A percentile compares a stretch with the other conserved stretches of the same genome.
phyloP scores from a whole-genome alignment of 2,329 filamentous ascomycete genomes.

The Remersonia thermophila region DNA sequence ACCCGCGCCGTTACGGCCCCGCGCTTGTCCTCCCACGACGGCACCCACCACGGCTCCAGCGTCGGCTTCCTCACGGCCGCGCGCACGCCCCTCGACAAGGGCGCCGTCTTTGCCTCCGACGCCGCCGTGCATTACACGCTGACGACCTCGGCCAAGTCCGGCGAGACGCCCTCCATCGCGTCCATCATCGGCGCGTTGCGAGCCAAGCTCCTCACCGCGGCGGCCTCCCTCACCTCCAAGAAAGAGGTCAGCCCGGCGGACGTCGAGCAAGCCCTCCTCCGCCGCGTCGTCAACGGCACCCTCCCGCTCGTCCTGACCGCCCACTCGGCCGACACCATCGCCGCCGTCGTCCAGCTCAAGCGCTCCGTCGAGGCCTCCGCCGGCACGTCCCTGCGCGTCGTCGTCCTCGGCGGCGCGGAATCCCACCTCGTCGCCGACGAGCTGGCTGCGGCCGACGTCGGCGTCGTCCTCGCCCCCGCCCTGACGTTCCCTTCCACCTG shows the following conservation, averaged over 20 bases:
- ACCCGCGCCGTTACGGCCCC: conserved; percentile 48
- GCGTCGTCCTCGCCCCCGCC: conserved; percentile 48
- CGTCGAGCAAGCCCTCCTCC: conserved; percentile 38
- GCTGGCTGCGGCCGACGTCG: conserved; percentile 42
- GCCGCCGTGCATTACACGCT: conserved; percentile 48
- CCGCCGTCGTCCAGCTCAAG: conserved; percentile 47
- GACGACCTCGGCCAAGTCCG: conserved; percentile 32
- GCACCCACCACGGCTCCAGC: conserved; percentile 42
- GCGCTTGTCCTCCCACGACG: conserved; percentile 25
- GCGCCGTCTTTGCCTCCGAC: conserved; percentile 41
- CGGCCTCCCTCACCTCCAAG: conserved; percentile 16
- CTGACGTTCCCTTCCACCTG: conserved; percentile 42
- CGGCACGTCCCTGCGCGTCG: conserved; percentile 31
- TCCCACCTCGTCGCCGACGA: conserved; percentile 46
- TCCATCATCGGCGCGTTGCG: conserved; percentile 40
- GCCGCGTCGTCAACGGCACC: conserved; percentile 40
- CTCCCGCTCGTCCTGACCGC: conserved; percentile 45
- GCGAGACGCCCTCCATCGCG: conserved; percentile 37
- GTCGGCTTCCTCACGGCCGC: conserved; percentile 45
- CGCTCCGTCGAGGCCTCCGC: conserved; percentile 34
- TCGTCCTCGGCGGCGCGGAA: conserved; percentile 52
- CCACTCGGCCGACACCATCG: conserved; percentile 52
- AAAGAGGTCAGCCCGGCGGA: conserved; percentile 26
- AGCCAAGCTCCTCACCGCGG: conserved; percentile 39
- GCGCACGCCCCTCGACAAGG: conserved; percentile 31